Base-by-base conservation (phyloP, 768 basidiomycete genomes). In the Daedalea quercina region DNA sequence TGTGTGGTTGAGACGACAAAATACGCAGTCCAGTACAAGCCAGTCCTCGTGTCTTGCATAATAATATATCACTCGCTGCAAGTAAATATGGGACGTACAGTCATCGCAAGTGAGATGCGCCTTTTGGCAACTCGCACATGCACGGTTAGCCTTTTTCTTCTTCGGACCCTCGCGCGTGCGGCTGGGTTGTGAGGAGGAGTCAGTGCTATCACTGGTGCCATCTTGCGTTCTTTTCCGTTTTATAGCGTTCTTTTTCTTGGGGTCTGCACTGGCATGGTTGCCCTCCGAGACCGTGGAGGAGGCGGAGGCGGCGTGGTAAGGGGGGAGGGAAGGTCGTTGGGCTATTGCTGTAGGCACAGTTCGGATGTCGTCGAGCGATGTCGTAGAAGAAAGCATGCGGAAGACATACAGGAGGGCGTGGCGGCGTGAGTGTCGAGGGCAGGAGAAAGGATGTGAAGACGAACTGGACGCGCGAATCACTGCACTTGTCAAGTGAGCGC, bases 81-180 rank as follows among this genome's bases (percentile, higher is more conserved):
- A 31, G 28, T 31, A 31, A 31, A 11, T 19, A 19, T 40, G 46
- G 60, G 34, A 81, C 90, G 67, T 64, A 96, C 95, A 84, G 65
- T 97, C 95, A 68, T 98, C 94, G 68, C 95, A 98, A n/a, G 95
- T 98, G 59, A 98, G 74, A 69, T 98, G 95, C 2, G 94, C 93
- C 68, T 93, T 95, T 71, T 97, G 94, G 68, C 95, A 98, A 60
- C 92, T 90, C 57, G 90, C 86, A 66, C 95, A 98, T 45, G 95
- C 95, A 44, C 93, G 82, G 61, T 81, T 90, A 0, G 93, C 92
- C 70, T 94, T 94, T 78, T 94, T 94, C 80, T 94, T 94, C 80
- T 89, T 92, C 28, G 87, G 87, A 1, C 82, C 83, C 51, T 88
- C 85, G 65, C 79, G 66, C 60, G 84, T 87, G 58, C 78, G 75